Evolutionary conservation across 169 alveolate genomes (phyloP), one percentile per base, ranked within the genome.

Genomic region (Plasmodium vinckei): DNA sequence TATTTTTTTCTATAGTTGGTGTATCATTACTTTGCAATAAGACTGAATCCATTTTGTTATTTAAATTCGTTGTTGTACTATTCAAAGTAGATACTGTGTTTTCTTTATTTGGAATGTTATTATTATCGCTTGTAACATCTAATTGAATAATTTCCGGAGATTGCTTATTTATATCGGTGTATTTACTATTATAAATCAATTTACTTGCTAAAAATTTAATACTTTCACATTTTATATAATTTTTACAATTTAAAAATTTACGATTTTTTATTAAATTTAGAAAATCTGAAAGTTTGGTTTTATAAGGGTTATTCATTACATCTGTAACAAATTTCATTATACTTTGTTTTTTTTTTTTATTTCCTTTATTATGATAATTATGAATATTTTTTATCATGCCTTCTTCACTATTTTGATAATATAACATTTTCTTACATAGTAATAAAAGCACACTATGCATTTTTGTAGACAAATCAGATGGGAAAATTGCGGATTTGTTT

Each of bases 391-490:
- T 33, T 65, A 67, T n/a, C 25, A 82, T 82, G 9, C 65, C 90
- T 6, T 82, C 15, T 21, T 82, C 84, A 70, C 64, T 65, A 44
- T 67, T 82, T 46, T 82, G 90, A 49, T 82, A 82, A 49, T 67
- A 82, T 51, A 82, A 42, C n/a, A 82, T 44, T 33, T 82, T 82
- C 23, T 82, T 82, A 44, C 90, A 82, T 44, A 61, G 17, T 60
- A 82, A 1, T 6, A 67, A 33, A 15, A 67, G 67, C 15, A 82
- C 49, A 47, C 33, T 82, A 47, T 65, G 79, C 90, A 82, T 67
- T 59, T 57, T 82, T 53, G 90, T 19, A 5, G 71, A 82, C 47
- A 56, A 47, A 44, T 54, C 15, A 10, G 84, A 15, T 3, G 90
- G 90, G 17, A 67, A 12, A 5, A 70, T 53, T 21, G 54, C 90